These are phyloP conservation scores for Myxozyma melibiosi DNA, from an alignment of 805 yeast species.

Conservation along the genomic window DNA sequence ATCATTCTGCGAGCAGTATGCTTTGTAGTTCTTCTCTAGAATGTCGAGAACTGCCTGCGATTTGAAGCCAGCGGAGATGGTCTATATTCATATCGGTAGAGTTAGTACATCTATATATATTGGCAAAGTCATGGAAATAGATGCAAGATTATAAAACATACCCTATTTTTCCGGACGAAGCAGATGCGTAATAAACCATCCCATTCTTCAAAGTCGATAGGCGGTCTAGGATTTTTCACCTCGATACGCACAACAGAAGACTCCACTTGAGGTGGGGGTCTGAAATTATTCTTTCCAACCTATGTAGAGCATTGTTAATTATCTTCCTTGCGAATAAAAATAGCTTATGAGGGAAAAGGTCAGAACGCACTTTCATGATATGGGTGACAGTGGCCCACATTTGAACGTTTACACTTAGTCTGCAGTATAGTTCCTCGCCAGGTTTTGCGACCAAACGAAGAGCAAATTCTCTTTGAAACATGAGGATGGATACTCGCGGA, in stretches of 20 bases:
- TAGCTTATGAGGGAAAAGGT: neutral
- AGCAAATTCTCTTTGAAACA: slow-evolving; percentile 98
- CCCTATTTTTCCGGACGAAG: slow-evolving; percentile 86
- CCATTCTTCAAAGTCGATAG: slow-evolving; percentile 93
- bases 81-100: slow-evolving; percentile 40
- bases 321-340: too few relatives aligned
- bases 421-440: slow-evolving; percentile 90
- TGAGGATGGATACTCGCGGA: slow-evolving; percentile 89
- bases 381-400: slow-evolving; percentile 99
- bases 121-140: neutral
- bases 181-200: slow-evolving; percentile 91
- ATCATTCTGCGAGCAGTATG: slow-evolving; percentile 62
- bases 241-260: slow-evolving; percentile 94
- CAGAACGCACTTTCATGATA: slow-evolving; percentile 67
- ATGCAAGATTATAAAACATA: slow-evolving; percentile 1
- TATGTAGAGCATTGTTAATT: neutral
- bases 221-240: slow-evolving; percentile 90
- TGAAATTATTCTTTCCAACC: slow-evolving; percentile 92
- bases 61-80: slow-evolving; percentile 89
- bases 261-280: slow-evolving; percentile 99
- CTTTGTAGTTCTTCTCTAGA: slow-evolving; percentile 82
- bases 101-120: too few relatives aligned
- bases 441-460: slow-evolving; percentile 91
- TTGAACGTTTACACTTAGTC: slow-evolving; percentile 94
- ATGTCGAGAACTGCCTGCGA: slow-evolving; percentile 76